Percentiles rank a stretch among this genome's conserved stretches.
Conservation (phyloP, 2,329 filamentous ascomycete genomes). For the Fusarium musae region DNA sequence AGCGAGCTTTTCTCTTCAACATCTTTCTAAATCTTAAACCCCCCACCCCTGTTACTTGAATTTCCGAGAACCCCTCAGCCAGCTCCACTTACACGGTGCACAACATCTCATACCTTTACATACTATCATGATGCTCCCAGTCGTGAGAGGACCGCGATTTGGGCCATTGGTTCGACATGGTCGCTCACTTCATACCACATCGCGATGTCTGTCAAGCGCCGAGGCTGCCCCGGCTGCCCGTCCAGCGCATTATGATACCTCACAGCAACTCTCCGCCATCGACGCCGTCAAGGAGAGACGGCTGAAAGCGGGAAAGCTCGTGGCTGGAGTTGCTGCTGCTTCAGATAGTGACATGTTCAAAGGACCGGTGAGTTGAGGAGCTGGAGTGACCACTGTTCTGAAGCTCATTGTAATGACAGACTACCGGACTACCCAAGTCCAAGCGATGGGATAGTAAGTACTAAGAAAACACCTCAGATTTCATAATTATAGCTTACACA, state of each 20-base stretch:
- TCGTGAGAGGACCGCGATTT: slow-evolving; percentile 36
- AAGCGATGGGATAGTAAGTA: slow-evolving; percentile 87
- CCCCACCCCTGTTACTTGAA: background rate
- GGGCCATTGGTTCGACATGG: slow-evolving; percentile 11
- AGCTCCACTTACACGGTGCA: slow-evolving; percentile 17
- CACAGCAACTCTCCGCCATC: slow-evolving; percentile 42
- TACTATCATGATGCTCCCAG: slow-evolving; percentile 34
- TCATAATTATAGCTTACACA: slow-evolving; percentile 14
- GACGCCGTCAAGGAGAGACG: slow-evolving; percentile 57
- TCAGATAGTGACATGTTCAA: slow-evolving; percentile 88
- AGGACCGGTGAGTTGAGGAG: slow-evolving; percentile 65
- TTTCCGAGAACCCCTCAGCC: background rate
- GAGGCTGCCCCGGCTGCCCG: slow-evolving; percentile 42
- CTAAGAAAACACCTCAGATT: background rate
- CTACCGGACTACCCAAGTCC: slow-evolving; percentile 74
- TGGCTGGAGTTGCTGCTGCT: slow-evolving; percentile 80
- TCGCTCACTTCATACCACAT: slow-evolving; percentile 33
- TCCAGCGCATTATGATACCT: slow-evolving; percentile 40
- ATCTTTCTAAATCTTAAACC: background rate
- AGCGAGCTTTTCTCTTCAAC: background rate
- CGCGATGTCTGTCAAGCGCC: slow-evolving; percentile 34
- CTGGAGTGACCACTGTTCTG: background rate
- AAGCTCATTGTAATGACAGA: slow-evolving; percentile 39
- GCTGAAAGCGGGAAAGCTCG: slow-evolving; percentile 75
- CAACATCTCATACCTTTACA: background rate